phyloP scores from a whole-genome alignment of 1,284 basidiomycete genomes.

The Rhodotorula sp. region DNA sequence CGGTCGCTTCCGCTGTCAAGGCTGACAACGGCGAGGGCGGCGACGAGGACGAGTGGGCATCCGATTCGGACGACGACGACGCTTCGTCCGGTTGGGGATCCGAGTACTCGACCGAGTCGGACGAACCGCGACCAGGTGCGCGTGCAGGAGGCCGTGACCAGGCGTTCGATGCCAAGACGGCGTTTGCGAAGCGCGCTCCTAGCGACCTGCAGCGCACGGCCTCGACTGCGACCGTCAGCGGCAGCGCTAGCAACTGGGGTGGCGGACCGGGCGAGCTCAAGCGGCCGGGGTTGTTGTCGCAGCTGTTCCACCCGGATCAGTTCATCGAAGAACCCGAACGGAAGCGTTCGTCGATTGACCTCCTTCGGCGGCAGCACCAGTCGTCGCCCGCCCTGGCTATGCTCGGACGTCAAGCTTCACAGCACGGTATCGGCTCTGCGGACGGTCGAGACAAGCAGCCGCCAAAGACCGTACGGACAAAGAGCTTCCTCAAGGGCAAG shows the following conservation, averaged over 20 bases:
- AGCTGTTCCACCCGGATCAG: conserved; percentile 40
- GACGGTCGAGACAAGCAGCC: conserved; percentile 54
- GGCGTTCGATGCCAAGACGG: not conserved
- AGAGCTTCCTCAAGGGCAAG: conserved; percentile 51
- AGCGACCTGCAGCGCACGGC: conserved; percentile 15
- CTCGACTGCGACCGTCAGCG: conserved; percentile 15
- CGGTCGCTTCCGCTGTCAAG: not conserved
- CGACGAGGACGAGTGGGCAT: conserved; percentile 26
- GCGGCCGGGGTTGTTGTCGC: conserved; percentile 37
- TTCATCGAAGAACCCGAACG: conserved; percentile 23
- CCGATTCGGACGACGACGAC: conserved; percentile 23
- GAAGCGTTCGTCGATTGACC: conserved; percentile 11
- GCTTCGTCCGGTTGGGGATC: conserved; percentile 37
- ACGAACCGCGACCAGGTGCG: conserved; percentile 12
- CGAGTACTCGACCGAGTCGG: conserved; percentile 41
- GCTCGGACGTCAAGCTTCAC: conserved; percentile 57
- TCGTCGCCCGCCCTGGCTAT: conserved; percentile 44
- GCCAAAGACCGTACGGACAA: conserved; percentile 39
- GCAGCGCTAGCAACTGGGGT: not conserved
- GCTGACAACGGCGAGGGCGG: conserved; percentile 11
- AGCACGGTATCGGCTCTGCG: conserved; percentile 53
- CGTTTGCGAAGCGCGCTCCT: conserved; percentile 7
- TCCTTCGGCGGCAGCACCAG: conserved; percentile 24
- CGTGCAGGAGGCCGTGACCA: not conserved
- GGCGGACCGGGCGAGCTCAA: conserved; percentile 34